phyloP scores from a whole-genome alignment of 179 eudicot species.

The Drosera spatulata region DNA sequence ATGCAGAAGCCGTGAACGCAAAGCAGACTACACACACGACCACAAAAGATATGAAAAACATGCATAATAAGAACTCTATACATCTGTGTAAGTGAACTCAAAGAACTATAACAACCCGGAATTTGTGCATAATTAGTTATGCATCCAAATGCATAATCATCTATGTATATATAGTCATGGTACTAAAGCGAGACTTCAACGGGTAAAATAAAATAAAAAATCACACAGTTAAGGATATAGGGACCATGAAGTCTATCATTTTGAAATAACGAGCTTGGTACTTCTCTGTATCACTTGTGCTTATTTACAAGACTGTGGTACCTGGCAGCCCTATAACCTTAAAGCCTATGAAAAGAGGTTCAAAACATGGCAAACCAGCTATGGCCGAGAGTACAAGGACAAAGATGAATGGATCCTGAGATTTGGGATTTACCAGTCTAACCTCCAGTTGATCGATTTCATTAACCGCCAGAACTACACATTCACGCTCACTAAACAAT shows the following conservation, averaged over 20 bases:
- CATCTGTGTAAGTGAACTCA: no score
- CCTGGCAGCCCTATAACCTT: slow-evolving; percentile 4
- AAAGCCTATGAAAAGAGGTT: slow-evolving; percentile 30
- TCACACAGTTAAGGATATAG: no score
- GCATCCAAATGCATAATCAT: no score
- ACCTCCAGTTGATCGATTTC: slow-evolving; percentile 42
- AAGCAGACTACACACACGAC: no score
- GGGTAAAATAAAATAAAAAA: no score
- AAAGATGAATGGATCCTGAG: slow-evolving; percentile 38
- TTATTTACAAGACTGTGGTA: slow-evolving; percentile 8
- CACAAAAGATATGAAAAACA: no score
- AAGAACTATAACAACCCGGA: no score
- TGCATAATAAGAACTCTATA: no score
- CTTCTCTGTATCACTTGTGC: slow-evolving; percentile 14
- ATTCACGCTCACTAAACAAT: slow-evolving; percentile 29
- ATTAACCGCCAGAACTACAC: slow-evolving; percentile 55
- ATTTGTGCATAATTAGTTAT: no score
- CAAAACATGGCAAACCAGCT: slow-evolving; percentile 26
- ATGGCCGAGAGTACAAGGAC: slow-evolving; percentile 26
- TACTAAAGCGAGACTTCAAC: no score
- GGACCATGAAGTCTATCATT: background rate
- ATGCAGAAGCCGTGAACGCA: no score
- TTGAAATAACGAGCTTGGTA: slow-evolving; percentile 1
- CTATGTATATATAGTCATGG: no score
- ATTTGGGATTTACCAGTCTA: slow-evolving; percentile 58